Percentiles rank a stretch among this genome's conserved stretches.
Conservation (phyloP, 192 early-diverging fungal species). For the Dispira parvispora region DNA sequence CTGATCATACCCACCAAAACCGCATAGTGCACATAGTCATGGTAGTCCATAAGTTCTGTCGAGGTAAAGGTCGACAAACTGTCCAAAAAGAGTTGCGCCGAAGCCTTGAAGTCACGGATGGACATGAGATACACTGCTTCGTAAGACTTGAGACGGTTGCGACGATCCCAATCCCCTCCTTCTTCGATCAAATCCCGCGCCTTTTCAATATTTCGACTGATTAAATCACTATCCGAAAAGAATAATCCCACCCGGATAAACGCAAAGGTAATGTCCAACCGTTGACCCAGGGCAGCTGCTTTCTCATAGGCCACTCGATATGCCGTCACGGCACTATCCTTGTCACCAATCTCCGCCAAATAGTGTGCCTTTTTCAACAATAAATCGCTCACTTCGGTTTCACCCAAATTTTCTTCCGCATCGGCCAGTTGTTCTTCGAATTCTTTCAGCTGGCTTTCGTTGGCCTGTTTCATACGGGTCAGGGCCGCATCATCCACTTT, state of each 20-base stretch:
- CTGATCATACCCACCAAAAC: conserved; percentile 76
- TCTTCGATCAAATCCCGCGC: conserved; percentile 81
- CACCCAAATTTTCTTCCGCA: conserved; percentile 85
- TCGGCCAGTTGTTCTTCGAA: conserved; percentile 77
- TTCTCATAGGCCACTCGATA: conserved; percentile 75
- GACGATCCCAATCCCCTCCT: conserved; percentile 98
- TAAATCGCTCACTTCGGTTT: conserved; percentile 76
- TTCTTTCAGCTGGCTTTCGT: conserved; percentile 54
- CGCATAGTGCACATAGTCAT: conserved; percentile 91
- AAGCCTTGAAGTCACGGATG: conserved; percentile 89
- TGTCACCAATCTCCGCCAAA: conserved; percentile 85
- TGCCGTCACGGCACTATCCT: conserved; percentile 75
- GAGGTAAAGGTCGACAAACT: conserved; percentile 91
- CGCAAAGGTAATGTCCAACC: conserved; percentile 89
- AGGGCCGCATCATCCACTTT: conserved; percentile 35
- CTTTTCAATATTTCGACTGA: conserved; percentile 66
- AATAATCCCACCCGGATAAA: conserved; percentile 90
- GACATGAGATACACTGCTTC: conserved; percentile 88
- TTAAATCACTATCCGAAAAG: conserved; percentile 64
- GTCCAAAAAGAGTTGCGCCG: conserved; percentile 78
- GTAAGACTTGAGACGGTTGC: conserved; percentile 94
- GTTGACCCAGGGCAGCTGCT: conserved; percentile 73
- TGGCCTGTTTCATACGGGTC: conserved; percentile 38
- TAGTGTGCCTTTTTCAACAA: conserved; percentile 82
- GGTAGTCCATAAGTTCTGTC: conserved; percentile 94